Base-by-base conservation (phyloP, 352 stramenopile genomes). In the Globisporangium abappressorium region DNA sequence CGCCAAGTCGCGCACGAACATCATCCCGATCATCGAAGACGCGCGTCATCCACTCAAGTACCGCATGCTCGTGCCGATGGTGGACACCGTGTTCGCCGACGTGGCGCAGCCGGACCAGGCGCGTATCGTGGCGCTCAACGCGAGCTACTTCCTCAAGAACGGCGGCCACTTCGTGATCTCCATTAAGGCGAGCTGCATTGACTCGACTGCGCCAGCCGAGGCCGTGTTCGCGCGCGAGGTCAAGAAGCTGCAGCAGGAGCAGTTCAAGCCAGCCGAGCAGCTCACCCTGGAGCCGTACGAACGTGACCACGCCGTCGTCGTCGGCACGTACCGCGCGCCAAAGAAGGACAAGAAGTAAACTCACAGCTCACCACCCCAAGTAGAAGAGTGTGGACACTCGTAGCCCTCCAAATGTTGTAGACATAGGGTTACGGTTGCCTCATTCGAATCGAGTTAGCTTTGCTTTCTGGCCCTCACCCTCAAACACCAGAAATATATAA, bases 21-120 rank as follows among this genome's bases (percentile, higher is more conserved):
- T 99, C 6, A 98, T 99, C 63, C 98, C 98, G 68, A 99, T 99
- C 77, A 99, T 99, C 62, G 98, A 99, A 81, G 97, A 99, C 85
- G 97, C 97, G 1, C 85, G 96, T 66, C 97, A 99, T 80, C 97
- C 97, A 68, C 89, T 99, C 57, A 99, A 99, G 85, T 99, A 99
- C 83, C 89, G 97, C 64, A 99, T 99, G 96, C 85, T 99, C 47
- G 95, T 99, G 66, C 96, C 95, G 15, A 99, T 99, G 97, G 97
- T 99, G 18, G 98, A 99, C 81, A 91, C 83, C 57, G 89, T 99
- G 41, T 99, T 99, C 81, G 98, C 98, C 33, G 98, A 99, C 91
- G 97, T 99, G 28, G 98, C 98, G 18, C 98, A 99, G 79, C 98
- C 98, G 9, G 98, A 99, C 85, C 98, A 99, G 73, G 97, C 97